These are phyloP conservation scores for Aspergillus unguis DNA, from an alignment of 2,329 filamentous ascomycete genomes.

Conservation along the genomic window DNA sequence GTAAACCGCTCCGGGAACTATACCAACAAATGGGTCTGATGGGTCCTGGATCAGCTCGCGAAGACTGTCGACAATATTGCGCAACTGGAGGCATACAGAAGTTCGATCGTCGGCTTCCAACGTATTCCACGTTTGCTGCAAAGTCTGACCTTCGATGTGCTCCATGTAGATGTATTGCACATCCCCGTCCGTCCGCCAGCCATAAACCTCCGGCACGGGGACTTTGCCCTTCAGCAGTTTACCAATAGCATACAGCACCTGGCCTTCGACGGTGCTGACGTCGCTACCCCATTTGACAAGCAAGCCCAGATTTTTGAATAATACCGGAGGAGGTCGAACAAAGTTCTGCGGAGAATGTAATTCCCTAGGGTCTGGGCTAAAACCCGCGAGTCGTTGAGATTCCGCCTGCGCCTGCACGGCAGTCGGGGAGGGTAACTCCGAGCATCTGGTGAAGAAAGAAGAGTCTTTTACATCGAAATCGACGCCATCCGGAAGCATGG, in stretches of 20 bases:
- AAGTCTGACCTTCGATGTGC: conserved; percentile 24
- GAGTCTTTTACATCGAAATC: conserved; percentile 20
- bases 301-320: conserved; percentile 29
- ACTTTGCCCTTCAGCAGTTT: conserved; percentile 21
- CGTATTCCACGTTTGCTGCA: conserved; percentile 27
- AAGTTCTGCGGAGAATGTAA: conserved; percentile 4
- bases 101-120: conserved; percentile 16
- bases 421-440: conserved; percentile 19
- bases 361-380: conserved; percentile 13
- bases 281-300: conserved; percentile 34
- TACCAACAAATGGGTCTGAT: conserved; percentile 26
- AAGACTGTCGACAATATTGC: conserved; percentile 19
- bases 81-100: conserved; percentile 19
- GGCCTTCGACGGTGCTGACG: conserved; percentile 28
- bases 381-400: conserved; percentile 17
- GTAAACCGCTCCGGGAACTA: too few species aligned
- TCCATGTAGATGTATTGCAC: conserved; percentile 36
- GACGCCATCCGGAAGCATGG: conserved; percentile 14
- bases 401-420: conserved; percentile 15
- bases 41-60: conserved; percentile 26
- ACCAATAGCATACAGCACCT: conserved; percentile 29
- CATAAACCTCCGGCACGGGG: conserved; percentile 38
- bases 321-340: conserved; percentile 22
- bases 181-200: conserved; percentile 28
- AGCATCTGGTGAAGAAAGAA: conserved; percentile 20